Conservation (phyloP, 23 red algal species). For the Cyanidioschyzon merolae region DNA sequence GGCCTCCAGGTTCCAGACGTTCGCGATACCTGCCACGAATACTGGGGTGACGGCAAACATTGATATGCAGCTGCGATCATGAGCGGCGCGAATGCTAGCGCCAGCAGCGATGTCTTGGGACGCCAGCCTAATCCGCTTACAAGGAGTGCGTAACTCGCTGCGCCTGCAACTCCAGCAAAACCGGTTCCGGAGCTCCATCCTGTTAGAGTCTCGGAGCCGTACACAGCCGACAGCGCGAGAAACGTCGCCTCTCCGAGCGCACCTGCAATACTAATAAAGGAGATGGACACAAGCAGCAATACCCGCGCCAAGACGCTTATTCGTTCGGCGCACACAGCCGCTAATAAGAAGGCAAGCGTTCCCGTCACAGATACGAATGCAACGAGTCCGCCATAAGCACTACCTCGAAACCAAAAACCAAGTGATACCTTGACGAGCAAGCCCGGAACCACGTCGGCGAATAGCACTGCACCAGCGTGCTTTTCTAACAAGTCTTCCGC, state of each 20-base stretch:
- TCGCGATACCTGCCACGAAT: neutral
- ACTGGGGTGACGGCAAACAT: neutral
- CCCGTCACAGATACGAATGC: neutral
- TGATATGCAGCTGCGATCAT: slow-evolving; percentile 14
- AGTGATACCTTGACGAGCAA: slow-evolving; percentile 11
- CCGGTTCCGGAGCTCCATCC: slow-evolving; percentile 23
- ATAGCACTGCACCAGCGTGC: slow-evolving; percentile 25
- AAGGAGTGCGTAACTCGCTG: slow-evolving; percentile 16
- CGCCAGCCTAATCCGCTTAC: neutral
- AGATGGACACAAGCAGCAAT: neutral
- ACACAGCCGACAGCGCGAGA: slow-evolving; percentile 20
- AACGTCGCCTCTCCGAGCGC: slow-evolving; percentile 30
- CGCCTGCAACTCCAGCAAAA: slow-evolving; percentile 23
- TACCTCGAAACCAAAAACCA: neutral
- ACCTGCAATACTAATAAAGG: slow-evolving; percentile 2
- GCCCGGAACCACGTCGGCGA: slow-evolving; percentile 25
- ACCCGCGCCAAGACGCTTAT: neutral
- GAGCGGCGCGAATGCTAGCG: slow-evolving; percentile 12
- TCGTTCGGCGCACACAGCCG: neutral
- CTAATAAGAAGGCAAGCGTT: neutral
- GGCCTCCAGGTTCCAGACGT: neutral
- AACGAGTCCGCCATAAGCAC: neutral
- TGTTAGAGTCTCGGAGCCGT: neutral
- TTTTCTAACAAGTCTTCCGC: slow-evolving; percentile 12
- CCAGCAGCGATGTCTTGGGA: neutral